Evolutionary conservation across 2,329 filamentous ascomycete genomes (phyloP).

Genomic region (Myriosclerotinia curreyana): DNA sequence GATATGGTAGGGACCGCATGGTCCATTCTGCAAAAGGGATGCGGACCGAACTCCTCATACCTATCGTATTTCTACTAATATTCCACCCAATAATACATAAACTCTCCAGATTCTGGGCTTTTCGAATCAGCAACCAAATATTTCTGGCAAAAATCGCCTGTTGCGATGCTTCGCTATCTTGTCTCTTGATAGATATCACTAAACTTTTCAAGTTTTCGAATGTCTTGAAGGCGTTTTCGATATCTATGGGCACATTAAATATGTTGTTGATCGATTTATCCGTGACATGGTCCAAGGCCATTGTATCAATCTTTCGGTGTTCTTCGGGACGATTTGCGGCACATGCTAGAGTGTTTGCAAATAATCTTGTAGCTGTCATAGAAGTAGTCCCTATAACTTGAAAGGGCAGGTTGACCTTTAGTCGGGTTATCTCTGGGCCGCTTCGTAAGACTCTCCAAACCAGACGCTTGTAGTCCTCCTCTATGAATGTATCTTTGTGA

Average conservation of each 20-base stretch:
- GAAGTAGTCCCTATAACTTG: slow-evolving; percentile 48
- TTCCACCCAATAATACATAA: slow-evolving; percentile 48
- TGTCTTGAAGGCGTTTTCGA: slow-evolving; percentile 48
- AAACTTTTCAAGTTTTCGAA: slow-evolving; percentile 46
- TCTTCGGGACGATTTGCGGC: slow-evolving; percentile 47
- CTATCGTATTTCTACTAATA: slow-evolving; percentile 30
- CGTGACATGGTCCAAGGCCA: slow-evolving; percentile 51
- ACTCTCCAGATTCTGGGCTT: slow-evolving; percentile 46
- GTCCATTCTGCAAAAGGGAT: slow-evolving; percentile 28
- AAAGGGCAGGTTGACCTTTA: slow-evolving; percentile 53
- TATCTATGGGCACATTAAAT: slow-evolving; percentile 51
- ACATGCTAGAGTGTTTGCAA: slow-evolving; percentile 52
- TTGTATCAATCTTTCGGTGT: slow-evolving; percentile 43
- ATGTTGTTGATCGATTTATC: slow-evolving; percentile 49
- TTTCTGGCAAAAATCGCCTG: slow-evolving; percentile 45
- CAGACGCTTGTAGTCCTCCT: slow-evolving; percentile 46
- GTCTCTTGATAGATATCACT: slow-evolving; percentile 47
- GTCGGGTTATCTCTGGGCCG: slow-evolving; percentile 46
- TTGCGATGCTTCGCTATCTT: slow-evolving; percentile 42
- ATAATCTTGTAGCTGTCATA: slow-evolving; percentile 49
- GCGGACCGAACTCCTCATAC: slow-evolving; percentile 27
- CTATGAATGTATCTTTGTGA: slow-evolving; percentile 49
- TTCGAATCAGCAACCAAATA: slow-evolving; percentile 51
- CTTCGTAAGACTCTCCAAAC: slow-evolving; percentile 46
- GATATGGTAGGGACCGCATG: slow-evolving; percentile 37